Evolutionary conservation across 768 basidiomycete genomes (phyloP), one percentile per base, ranked within the genome.

Genomic region (Mrakia blollopis): DNA sequence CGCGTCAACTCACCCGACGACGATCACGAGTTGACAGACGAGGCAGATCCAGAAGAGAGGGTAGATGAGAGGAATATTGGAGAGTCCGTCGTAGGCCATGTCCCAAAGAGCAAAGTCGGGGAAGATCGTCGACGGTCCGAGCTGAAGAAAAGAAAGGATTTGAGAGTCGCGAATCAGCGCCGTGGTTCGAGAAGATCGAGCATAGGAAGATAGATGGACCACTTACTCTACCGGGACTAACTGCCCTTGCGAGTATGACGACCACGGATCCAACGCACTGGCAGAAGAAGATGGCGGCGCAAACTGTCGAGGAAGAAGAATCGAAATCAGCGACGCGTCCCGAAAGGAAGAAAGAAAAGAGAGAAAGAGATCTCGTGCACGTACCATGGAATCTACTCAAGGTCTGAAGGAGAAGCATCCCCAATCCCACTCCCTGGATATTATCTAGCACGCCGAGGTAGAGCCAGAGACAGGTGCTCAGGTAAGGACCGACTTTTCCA

Each of bases 401-500:
- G n/a, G n/a, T n/a, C 57, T 57, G 73, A 5, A 77, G 65, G 5
- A 74, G 73, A 16, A 93, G 93, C 90, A 94, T 90, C 73, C 92
- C 93, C 69, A 97, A 86, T 35, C 94, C 94, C 50, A 96, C 94
- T 83, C 94, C 94, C 83, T 97, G 94, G 52, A 97, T 86, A 47
- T 94, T 93, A 83, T 94, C 94, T 62, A 97, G 86, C 63, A 97
- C 94, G 81, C 94, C 94, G 11, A 97, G 87, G 94, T 94, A 97
- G 57, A 97, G 86, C 94, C 94, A 97, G 41, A 96, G 85, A 30
- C 91, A 91, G 39, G 92, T 88, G 57, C 92, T 92, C 18, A 78
- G 60, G 68, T 70, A 78, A 2, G 77, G 77, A 16, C 94, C 94
- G 5, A 87, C 89, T 16, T 82, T 82, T 14, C 94, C 93, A 3